Evolutionary conservation across 768 basidiomycete genomes (phyloP), one percentile per base, ranked within the genome.

Genomic region (Myochromella boudieri): DNA sequence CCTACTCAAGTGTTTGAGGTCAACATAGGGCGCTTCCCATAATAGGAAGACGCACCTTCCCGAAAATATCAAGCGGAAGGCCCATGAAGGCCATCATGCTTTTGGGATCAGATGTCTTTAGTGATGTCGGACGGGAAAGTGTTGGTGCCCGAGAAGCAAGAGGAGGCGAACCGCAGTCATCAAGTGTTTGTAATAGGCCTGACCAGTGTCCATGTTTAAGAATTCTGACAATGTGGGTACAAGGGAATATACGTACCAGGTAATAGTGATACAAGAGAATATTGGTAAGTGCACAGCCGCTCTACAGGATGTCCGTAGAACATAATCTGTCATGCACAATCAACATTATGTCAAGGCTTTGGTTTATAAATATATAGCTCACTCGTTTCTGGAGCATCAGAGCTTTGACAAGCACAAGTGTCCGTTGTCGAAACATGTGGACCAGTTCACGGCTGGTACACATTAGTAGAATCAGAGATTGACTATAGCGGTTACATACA

Each of bases 231-330:
- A 22, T 7, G 22, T 17, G 6, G 5, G 25, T 21, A 8, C 18
- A 2, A 4, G 15, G 18, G n/a, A 24, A 14, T 10, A 9, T n/a
- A 59, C 77, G 37, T 41, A 91, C 91, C 89, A 8, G 95, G 95
- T 50, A 98, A 77, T 6, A 98, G 75, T 0, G 95, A 93, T 37
- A 97, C 80, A n/a, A 98, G 75, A 0, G 94, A 95, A 64, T 99
- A 99, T 64, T 99, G 97, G 61, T 92, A 97, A 20, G 94, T 97
- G 69, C 95, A 97, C 15, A 99, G 69, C 37, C 85, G 84, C 66
- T 99, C 97, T 2, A 98, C 95, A 0, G 95, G 95, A 60, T 95
- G 91, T 5, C 95, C 95, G 59, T 81, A 97, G 66, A 99, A 95
- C 85, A 98, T 87, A 48, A 98, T 88, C 93, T 95, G 60, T 40